Evolutionary conservation across 1,284 basidiomycete genomes (phyloP).

Genomic region (Trametes pubescens): DNA sequence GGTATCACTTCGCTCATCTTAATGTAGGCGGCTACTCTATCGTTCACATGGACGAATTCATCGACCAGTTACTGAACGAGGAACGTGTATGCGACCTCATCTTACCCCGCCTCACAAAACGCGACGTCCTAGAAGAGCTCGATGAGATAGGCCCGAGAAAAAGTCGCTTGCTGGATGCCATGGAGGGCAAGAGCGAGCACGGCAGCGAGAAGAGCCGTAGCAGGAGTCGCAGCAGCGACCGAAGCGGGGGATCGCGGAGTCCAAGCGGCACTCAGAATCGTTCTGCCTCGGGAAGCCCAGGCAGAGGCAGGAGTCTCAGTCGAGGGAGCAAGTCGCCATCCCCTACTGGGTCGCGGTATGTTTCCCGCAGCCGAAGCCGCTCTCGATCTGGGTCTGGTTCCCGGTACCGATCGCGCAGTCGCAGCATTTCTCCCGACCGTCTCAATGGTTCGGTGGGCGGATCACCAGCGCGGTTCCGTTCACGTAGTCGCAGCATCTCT

Average conservation of each 20-base stretch:
- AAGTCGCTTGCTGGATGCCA: slow-evolving; percentile 82
- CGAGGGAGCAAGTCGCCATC: slow-evolving; percentile 49
- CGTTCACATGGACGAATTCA: slow-evolving; percentile 92
- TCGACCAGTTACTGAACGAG: slow-evolving; percentile 85
- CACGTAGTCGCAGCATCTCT: slow-evolving; percentile 42
- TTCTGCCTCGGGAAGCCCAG: slow-evolving; percentile 30
- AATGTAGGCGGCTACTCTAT: slow-evolving; percentile 79
- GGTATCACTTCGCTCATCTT: neutral
- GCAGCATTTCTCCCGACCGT: slow-evolving; percentile 38
- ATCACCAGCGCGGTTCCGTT: slow-evolving; percentile 28
- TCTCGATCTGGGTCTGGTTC: slow-evolving; percentile 56
- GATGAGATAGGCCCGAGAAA: slow-evolving; percentile 87
- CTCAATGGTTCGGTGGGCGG: neutral
- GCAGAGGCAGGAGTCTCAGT: slow-evolving; percentile 40
- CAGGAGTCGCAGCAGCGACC: slow-evolving; percentile 43
- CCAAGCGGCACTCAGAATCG: slow-evolving; percentile 41
- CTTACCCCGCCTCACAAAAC: slow-evolving; percentile 88
- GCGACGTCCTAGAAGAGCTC: slow-evolving; percentile 90
- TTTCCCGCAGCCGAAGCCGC: slow-evolving; percentile 68
- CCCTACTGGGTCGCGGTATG: slow-evolving; percentile 58
- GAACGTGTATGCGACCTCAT: slow-evolving; percentile 98
- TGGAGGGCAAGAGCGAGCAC: slow-evolving; percentile 74
- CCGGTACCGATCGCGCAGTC: slow-evolving; percentile 41
- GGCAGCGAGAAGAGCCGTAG: slow-evolving; percentile 45
- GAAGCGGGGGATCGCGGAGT: slow-evolving; percentile 46